Conservation (phyloP, 2,329 filamentous ascomycete species). For the Cyphellophora europaea region DNA sequence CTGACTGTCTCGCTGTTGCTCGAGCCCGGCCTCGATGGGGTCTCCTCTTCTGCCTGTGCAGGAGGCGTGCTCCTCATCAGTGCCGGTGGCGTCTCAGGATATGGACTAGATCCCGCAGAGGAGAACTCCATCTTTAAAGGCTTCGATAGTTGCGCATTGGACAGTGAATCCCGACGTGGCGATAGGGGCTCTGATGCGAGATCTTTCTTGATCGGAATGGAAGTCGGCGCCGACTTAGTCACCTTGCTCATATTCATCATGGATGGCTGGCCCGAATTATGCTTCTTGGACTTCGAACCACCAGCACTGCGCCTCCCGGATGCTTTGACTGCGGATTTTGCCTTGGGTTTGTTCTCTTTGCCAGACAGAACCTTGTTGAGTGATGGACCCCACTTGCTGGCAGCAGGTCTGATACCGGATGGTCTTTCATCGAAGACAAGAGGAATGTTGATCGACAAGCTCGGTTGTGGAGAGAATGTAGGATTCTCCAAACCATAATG, state of each 20-base stretch:
- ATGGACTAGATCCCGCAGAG: conserved; percentile 11
- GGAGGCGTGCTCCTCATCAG: conserved; percentile 1
- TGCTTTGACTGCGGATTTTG: conserved; percentile 11
- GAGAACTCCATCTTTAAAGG: conserved; percentile 8
- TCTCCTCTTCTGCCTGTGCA: neutral
- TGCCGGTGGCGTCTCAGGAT: conserved; percentile 13
- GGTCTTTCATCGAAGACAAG: conserved; percentile 7
- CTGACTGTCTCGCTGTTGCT: conserved; percentile 11
- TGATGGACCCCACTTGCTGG: conserved; percentile 13
- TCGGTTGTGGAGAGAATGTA: conserved; percentile 20
- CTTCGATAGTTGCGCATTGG: conserved; percentile 4
- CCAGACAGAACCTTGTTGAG: conserved; percentile 17
- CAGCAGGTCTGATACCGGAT: conserved; percentile 15
- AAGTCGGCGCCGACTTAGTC: neutral
- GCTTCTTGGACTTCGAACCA: conserved; percentile 8
- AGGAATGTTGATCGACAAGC: conserved; percentile 10
- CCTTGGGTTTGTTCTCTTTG: conserved; percentile 13
- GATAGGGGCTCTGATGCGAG: conserved; percentile 10
- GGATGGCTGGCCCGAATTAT: conserved; percentile 7
- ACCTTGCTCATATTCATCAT: conserved; percentile 7
- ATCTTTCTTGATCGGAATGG: neutral
- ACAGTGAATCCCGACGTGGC: conserved; percentile 12
- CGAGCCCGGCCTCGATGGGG: neutral
- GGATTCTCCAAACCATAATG: conserved; percentile 21
- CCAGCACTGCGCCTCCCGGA: no score